These are phyloP conservation scores for Nicotiana rustica DNA, from an alignment of 305 asterid genomes.

Conservation along the genomic window DNA sequence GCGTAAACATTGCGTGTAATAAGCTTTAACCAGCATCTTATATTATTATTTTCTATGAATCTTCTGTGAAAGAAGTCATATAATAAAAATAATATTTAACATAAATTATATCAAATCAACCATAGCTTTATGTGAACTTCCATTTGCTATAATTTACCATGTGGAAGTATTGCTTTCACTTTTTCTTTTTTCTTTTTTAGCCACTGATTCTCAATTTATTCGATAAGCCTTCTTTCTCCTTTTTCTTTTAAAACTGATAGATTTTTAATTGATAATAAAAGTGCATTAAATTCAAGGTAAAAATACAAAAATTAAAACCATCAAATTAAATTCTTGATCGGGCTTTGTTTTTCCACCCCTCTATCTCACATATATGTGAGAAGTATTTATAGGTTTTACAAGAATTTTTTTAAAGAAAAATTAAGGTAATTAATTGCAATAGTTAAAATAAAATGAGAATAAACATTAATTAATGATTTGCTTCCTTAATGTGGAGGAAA, in stretches of 20 bases:
- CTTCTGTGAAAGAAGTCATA: no score
- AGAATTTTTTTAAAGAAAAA: background rate
- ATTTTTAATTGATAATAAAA: no score
- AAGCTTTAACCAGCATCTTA: no score
- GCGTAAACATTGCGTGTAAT: no score
- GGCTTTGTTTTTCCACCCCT: background rate
- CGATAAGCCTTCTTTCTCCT: no score
- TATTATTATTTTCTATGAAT: no score
- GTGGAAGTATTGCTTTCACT: background rate
- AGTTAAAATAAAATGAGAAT: background rate
- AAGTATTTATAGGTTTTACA: background rate
- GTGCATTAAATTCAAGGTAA: background rate
- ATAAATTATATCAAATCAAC: no score
- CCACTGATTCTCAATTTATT: background rate
- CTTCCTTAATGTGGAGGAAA: conserved; percentile 27
- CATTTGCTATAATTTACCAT: background rate
- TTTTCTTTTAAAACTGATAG: no score
- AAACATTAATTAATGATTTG: background rate
- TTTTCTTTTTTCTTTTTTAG: background rate
- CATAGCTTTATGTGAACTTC: background rate
- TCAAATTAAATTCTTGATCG: background rate
- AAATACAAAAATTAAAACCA: background rate
- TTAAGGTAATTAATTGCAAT: background rate
- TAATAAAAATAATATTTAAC: no score
- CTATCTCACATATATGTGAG: background rate